Percentiles rank a stretch among this genome's conserved stretches.
phyloP scores from a whole-genome alignment of 345 rosid genomes.

The Streptanthus diversifolius region DNA sequence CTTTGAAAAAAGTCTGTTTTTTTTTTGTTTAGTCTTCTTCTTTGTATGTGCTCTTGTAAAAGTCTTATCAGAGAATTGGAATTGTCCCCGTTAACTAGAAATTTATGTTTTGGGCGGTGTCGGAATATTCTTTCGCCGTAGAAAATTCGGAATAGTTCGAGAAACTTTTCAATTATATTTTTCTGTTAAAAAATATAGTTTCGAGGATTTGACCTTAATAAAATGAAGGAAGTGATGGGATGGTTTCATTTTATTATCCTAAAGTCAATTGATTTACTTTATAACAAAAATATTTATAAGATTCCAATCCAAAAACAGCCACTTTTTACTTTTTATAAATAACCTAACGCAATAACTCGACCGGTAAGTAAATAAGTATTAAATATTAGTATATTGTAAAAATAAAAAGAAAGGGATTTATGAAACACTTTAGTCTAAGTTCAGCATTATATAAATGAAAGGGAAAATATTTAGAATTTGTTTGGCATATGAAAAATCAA shows the following conservation, averaged over 20 bases:
- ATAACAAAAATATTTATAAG: neutral
- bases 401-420: neutral
- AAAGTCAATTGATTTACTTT: neutral
- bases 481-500: neutral
- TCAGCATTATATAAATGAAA: neutral
- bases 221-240: neutral
- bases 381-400: neutral
- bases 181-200: neutral
- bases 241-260: neutral
- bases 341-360: slow-evolving; percentile 24
- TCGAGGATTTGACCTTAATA: slow-evolving; percentile 6
- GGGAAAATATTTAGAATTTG: neutral
- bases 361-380: slow-evolving; percentile 8
- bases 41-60: neutral
- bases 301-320: slow-evolving; percentile 12
- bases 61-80: slow-evolving; percentile 14
- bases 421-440: neutral
- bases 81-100: slow-evolving; percentile 13
- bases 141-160: neutral
- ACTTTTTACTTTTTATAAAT: slow-evolving; percentile 6
- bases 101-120: slow-evolving; percentile 17
- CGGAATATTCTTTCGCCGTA: slow-evolving; percentile 21
- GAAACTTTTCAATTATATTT: neutral
- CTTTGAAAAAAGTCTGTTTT: neutral
- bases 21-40: slow-evolving; percentile 1